Base-by-base conservation (phyloP, 768 basidiomycete genomes). In the Gymnopilus junonius region DNA sequence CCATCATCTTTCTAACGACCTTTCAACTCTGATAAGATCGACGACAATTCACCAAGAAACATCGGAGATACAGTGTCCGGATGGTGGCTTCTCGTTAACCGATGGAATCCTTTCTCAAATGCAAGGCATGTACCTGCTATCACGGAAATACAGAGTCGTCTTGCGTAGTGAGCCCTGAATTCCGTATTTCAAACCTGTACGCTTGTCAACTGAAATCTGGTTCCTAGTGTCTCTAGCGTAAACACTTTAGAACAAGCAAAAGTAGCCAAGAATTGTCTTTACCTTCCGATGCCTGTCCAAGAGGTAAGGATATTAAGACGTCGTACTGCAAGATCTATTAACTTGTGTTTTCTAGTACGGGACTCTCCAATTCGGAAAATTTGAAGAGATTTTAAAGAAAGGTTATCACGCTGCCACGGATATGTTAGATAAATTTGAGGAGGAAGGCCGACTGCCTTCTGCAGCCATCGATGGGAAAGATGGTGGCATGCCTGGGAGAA, bases 241-340 rank as follows among this genome's bases (percentile, higher is more conserved):
- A 93, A 89, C 71, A 97, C 94, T 1, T 81, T 99, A 7, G 95
- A 97, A 74, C 95, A 97, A 65, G 96, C 95, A n/a, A 99, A 99
- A 75, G 85, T 87, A 6, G 85, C 90, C 2, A 91, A 90, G 8
- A 93, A 92, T 1, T 96, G 94, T 71, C 78, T 98, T 46, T 99
- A 99, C 71, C 89, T 97, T 75, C 86, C 87, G 63, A 93, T 99
- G 91, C 97, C 97, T 0, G 96, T 99, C 12, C 94, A 97, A 66
- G 88, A 93, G 77, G 93, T 93, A 68, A 64, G 81, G 70, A 21
- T 27, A 55, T 37, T 23, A 17, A 5, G n/a, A 7, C 12, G 25
- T 34, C 51, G 45, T 25, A 10, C 8, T 8, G 27, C 15, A 8
- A 20, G 55, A 25, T 23, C 8, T 14, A 35, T 45, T 64, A 31